Evolutionary conservation across 208 protist genomes (phyloP), one percentile per base, ranked within the genome.

Genomic region (Trypanosoma platydactyli): DNA sequence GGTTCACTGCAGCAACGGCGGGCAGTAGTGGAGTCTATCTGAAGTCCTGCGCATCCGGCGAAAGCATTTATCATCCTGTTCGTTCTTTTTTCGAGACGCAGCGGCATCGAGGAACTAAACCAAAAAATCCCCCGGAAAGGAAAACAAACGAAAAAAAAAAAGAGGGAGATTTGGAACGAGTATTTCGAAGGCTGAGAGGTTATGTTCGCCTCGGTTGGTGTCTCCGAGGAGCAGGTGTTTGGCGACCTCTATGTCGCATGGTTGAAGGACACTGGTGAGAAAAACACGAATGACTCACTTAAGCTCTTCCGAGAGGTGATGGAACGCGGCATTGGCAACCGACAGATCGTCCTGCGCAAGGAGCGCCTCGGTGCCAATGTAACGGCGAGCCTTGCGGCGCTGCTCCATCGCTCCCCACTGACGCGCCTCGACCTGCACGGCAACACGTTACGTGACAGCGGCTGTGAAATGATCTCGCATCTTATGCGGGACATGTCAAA

Each of bases 201-300:
- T 52, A 92, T 92, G 86, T 87, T 83, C 52, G n/a, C 72, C 0
- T 80, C 86, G 20, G 65, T 91, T 45, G 86, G 86, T 15, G 72
- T 95, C 48, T 85, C 76, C 0, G 66, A 78, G 42, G 88, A 94
- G 57, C 86, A 96, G 75, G 75, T 94, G 50, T 92, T 88, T 64
- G 80, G 84, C n/a, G 84, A 94, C 50, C 69, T 96, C 38, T 94
- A 87, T 80, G 51, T 79, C 35, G 76, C 85, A 9, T 97, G 91
- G 89, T 76, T 94, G 9, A 89, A 90, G 51, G 91, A 97, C 81
- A 95, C 89, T 0, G 81, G 86, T 49, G 89, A 97, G 69, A 91
- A 92, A 55, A 89, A 83, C 73, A 89, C 68, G 15, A 42, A 71
- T 18, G 88, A 97, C 30, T 79, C 86, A 0, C 76, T 73, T 50